Conservation (phyloP, 805 yeast genomes). For the Saturnispora hagleri region DNA sequence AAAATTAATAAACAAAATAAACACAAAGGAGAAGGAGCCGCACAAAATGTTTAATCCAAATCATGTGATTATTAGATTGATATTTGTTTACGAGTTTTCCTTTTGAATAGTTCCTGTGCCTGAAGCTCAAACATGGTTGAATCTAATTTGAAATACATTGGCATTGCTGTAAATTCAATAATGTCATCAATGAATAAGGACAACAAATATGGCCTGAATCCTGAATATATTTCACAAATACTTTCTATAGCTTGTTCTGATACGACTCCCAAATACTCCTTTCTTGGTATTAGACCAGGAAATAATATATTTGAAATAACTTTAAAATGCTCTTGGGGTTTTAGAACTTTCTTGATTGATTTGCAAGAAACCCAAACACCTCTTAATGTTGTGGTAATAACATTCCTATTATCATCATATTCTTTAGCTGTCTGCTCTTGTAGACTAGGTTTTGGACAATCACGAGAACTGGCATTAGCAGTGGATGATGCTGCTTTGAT, state of each 20-base stretch:
- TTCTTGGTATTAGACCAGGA: slow-evolving; percentile 11
- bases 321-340: slow-evolving; percentile 14
- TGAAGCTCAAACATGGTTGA: slow-evolving; percentile 20
- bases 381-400: slow-evolving; percentile 7
- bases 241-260: background rate
- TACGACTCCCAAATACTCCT: slow-evolving; percentile 1
- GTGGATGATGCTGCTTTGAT: background rate
- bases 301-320: slow-evolving; percentile 14
- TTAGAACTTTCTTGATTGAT: slow-evolving; percentile 11
- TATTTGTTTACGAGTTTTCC: background rate
- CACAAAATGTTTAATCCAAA: background rate
- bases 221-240: slow-evolving; percentile 13
- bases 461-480: background rate
- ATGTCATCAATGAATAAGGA: slow-evolving; percentile 14
- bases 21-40: background rate
- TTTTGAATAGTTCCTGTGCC: slow-evolving; percentile 11
- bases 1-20: slow-evolving; percentile 2
- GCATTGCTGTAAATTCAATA: slow-evolving; percentile 17
- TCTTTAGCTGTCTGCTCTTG: background rate
- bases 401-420: slow-evolving; percentile 5
- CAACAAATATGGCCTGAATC: slow-evolving; percentile 17
- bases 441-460: background rate
- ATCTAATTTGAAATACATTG: slow-evolving; percentile 17
- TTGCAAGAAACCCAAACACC: slow-evolving; percentile 11
- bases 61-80: background rate